phyloP scores from a whole-genome alignment of 345 rosid species.

The Corchorus capsularis region DNA sequence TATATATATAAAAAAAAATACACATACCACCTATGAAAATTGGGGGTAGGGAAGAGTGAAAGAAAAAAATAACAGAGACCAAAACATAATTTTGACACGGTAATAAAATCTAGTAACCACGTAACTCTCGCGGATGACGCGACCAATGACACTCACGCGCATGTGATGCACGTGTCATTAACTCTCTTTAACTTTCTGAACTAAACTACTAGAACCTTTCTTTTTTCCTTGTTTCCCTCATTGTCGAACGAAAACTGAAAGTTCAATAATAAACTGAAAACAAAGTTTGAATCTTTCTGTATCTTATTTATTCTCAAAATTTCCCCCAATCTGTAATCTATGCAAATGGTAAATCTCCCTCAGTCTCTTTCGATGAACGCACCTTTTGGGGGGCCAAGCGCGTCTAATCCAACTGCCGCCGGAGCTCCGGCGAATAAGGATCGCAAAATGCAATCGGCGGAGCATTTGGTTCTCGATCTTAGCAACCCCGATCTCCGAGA shows the following conservation, averaged over 20 bases:
- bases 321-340: background rate
- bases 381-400: conserved; percentile 53
- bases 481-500: conserved; percentile 94
- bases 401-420: conserved; percentile 25
- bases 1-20: too few relatives aligned
- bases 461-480: conserved; percentile 89
- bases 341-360: conserved; percentile 67
- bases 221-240: too few relatives aligned
- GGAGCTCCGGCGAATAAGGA: conserved; percentile 69
- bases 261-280: background rate
- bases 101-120: too few relatives aligned
- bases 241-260: too few relatives aligned
- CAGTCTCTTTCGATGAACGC: conserved; percentile 67
- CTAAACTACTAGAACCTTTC: too few relatives aligned
- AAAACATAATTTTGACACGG: too few relatives aligned
- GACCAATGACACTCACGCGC: background rate
- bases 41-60: too few relatives aligned
- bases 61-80: too few relatives aligned
- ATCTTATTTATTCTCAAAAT: background rate
- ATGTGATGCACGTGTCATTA: background rate
- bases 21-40: too few relatives aligned
- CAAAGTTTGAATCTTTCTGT: background rate
- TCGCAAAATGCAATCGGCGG: conserved; percentile 87
- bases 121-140: background rate
- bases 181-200: background rate